phyloP scores from a whole-genome alignment of 2,329 filamentous ascomycete species.

The Alternaria viburni region DNA sequence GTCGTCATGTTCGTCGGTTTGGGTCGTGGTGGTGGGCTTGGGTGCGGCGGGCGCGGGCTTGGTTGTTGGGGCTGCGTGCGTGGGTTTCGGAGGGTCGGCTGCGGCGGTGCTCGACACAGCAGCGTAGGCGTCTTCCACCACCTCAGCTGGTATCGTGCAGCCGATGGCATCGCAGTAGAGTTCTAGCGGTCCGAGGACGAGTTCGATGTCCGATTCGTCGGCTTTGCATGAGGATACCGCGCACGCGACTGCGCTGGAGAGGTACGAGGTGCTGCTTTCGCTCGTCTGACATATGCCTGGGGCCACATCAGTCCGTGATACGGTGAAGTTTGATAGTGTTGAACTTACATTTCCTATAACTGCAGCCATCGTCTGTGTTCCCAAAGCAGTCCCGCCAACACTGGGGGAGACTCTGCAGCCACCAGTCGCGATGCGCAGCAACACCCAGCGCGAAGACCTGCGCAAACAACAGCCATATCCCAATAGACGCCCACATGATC shows the following conservation, averaged over 20 bases:
- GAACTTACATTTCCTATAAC: constrained; percentile 26
- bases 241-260: constrained; percentile 28
- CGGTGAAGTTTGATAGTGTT: neutral
- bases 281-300: constrained; percentile 36
- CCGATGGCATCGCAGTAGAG: constrained; percentile 24
- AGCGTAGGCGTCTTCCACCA: constrained; percentile 28
- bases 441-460: constrained; percentile 2
- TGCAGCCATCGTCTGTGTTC: constrained; percentile 23
- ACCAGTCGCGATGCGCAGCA: constrained; percentile 21
- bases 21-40: constrained; percentile 7
- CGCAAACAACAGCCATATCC: constrained; percentile 3
- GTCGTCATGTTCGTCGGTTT: neutral
- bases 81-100: constrained; percentile 2
- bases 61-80: neutral
- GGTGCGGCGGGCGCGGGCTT: constrained; percentile 9
- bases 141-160: constrained; percentile 23
- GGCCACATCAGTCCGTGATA: constrained; percentile 2
- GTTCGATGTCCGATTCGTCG: constrained; percentile 17
- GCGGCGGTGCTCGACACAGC: constrained; percentile 15
- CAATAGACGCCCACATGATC: constrained; percentile 5
- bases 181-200: constrained; percentile 26
- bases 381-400: constrained; percentile 32
- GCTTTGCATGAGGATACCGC: constrained; percentile 22
- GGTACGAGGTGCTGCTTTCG: constrained; percentile 22
- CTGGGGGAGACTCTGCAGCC: constrained; percentile 21